A percentile compares a stretch with the other conserved stretches of the same genome.
Evolutionary conservation across 2,329 filamentous ascomycete species (phyloP).

Genomic region (Drechslerella coelobrocha): DNA sequence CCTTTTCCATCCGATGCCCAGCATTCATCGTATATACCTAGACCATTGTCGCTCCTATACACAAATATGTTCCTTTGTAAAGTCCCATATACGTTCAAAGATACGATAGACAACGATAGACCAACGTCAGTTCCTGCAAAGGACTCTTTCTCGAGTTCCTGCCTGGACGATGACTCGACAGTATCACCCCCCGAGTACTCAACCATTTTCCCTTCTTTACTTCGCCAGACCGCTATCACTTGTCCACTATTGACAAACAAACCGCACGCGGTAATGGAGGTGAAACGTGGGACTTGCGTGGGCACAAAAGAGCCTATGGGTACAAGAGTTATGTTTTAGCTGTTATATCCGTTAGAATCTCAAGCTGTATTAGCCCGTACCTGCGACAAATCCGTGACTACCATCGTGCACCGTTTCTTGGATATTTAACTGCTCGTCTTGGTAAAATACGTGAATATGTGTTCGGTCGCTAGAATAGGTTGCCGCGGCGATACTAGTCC

Average conservation of each 20-base stretch:
- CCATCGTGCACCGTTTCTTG: conserved; percentile 5
- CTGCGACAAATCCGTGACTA: background rate
- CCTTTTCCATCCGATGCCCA: conserved; percentile 4
- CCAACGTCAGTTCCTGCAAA: background rate
- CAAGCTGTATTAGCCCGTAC: background rate
- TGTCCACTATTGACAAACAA: conserved; percentile 1
- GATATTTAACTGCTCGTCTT: background rate
- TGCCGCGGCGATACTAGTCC: conserved; percentile 4
- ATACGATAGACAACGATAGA: background rate
- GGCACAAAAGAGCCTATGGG: background rate
- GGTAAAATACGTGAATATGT: conserved; percentile 8
- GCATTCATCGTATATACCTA: conserved; percentile 6
- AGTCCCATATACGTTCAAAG: background rate
- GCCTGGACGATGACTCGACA: background rate
- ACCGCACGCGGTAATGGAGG: conserved; percentile 5
- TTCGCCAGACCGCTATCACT: background rate
- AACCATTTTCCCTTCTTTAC: background rate
- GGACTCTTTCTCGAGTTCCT: background rate
- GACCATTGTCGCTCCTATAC: background rate
- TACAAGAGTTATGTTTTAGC: background rate
- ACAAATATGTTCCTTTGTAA: conserved; percentile 8
- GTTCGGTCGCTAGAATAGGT: background rate
- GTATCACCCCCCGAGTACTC: conserved; percentile 6
- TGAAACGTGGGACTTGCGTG: background rate
- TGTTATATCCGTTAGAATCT: background rate